These are phyloP conservation scores for Papiliotrema fonsecae DNA, from an alignment of 1,284 basidiomycete genomes.

Conservation along the genomic window DNA sequence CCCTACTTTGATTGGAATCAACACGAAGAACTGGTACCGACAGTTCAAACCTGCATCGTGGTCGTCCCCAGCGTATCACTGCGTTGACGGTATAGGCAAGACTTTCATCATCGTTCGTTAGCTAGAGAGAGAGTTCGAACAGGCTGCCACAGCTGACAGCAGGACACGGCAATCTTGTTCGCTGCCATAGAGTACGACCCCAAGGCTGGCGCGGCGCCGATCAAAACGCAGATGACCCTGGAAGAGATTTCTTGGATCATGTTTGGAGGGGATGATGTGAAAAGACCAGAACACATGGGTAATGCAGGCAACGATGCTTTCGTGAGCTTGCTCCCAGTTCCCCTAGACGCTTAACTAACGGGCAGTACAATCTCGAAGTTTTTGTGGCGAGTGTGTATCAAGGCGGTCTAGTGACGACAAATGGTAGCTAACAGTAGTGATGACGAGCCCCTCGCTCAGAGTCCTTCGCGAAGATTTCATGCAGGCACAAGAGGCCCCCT, in stretches of 20 bases:
- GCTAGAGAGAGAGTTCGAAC: neutral
- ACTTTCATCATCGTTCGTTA: constrained; percentile 28
- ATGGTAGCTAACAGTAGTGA: constrained; percentile 18
- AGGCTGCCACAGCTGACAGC: neutral
- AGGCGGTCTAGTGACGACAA: neutral
- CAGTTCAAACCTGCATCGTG: constrained; percentile 18
- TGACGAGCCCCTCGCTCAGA: constrained; percentile 17
- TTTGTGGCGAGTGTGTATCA: constrained; percentile 19
- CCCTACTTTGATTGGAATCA: constrained; percentile 14
- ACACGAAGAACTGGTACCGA: constrained; percentile 13
- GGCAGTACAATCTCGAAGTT: constrained; percentile 23
- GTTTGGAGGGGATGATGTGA: constrained; percentile 16
- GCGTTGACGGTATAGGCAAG: constrained; percentile 16
- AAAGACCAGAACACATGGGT: constrained; percentile 14
- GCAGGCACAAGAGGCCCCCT: neutral
- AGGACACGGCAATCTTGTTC: constrained; percentile 39
- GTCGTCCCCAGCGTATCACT: constrained; percentile 20
- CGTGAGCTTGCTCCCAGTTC: too few species aligned
- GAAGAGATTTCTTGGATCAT: constrained; percentile 20
- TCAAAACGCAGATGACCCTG: constrained; percentile 15
- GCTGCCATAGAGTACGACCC: constrained; percentile 24
- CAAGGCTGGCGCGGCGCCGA: neutral
- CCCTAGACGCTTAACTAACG: neutral
- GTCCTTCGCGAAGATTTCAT: constrained; percentile 18
- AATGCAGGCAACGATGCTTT: constrained; percentile 38